These are phyloP conservation scores for Danielia oregonensis DNA, from an alignment of 805 yeast species.

Conservation along the genomic window DNA sequence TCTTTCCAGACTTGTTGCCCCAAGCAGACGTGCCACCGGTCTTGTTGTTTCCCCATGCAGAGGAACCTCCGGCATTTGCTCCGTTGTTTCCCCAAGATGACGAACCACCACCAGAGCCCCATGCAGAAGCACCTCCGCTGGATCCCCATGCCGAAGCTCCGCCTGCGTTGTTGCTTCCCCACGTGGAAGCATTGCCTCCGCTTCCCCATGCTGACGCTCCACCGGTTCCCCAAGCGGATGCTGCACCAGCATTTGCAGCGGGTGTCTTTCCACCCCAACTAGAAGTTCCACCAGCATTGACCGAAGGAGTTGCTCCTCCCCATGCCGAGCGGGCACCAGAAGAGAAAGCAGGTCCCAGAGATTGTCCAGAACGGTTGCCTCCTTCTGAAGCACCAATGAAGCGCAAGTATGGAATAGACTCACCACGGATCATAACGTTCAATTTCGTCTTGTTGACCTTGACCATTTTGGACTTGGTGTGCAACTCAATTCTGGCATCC, in stretches of 20 bases:
- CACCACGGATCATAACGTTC: constrained; percentile 67
- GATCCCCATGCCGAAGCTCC: constrained; percentile 37
- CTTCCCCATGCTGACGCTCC: constrained; percentile 34
- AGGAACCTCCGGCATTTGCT: constrained; percentile 11
- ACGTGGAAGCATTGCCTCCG: constrained; percentile 23
- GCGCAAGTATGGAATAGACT: constrained; percentile 72
- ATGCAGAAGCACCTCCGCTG: constrained; percentile 44
- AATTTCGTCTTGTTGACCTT: constrained; percentile 78
- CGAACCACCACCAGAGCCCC: constrained; percentile 12
- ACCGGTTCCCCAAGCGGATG: constrained; percentile 43
- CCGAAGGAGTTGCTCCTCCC: constrained; percentile 31
- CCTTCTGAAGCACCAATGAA: constrained; percentile 53
- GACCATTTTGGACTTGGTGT: constrained; percentile 84
- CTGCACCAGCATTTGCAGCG: constrained; percentile 16
- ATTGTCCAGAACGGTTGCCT: constrained; percentile 15
- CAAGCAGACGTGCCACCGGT: constrained; percentile 13
- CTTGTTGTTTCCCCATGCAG: constrained; percentile 15
- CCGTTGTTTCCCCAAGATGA: constrained; percentile 16
- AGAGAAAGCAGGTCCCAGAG: constrained; percentile 30
- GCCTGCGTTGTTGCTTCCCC: constrained; percentile 21
- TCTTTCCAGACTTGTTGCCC: constrained; percentile 17
- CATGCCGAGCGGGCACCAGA: constrained; percentile 54
- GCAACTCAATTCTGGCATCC: constrained; percentile 87
- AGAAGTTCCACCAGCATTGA: constrained; percentile 43
- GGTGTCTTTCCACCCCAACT: constrained; percentile 40